Percentiles rank a stretch among this genome's conserved stretches.
Evolutionary conservation across 345 rosid genomes (phyloP).

Genomic region (Rhizophora mangle): DNA sequence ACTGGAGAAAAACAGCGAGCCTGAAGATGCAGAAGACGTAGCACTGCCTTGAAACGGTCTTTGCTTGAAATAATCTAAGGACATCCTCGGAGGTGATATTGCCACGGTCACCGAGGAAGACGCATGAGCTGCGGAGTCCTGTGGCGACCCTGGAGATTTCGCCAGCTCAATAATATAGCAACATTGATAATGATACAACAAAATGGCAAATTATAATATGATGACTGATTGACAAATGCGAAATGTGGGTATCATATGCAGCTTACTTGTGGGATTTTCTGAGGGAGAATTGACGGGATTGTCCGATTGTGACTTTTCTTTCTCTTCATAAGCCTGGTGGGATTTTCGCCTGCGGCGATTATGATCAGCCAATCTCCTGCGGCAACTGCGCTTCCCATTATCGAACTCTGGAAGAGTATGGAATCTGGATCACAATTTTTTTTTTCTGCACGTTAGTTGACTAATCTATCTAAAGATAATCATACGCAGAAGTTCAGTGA

Average conservation of each 20-base stretch:
- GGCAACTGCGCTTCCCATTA: slow-evolving; percentile 96
- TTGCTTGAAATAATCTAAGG: slow-evolving; percentile 77
- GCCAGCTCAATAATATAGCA: neutral
- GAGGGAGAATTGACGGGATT: slow-evolving; percentile 32
- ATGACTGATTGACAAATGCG: neutral
- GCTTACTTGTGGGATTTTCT: slow-evolving; percentile 42
- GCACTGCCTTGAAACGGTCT: slow-evolving; percentile 44
- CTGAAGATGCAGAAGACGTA: slow-evolving; percentile 60
- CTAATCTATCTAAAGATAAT: neutral
- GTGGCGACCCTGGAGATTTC: slow-evolving; percentile 42
- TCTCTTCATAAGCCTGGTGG: slow-evolving; percentile 43
- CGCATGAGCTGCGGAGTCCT: slow-evolving; percentile 56
- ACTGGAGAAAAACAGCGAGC: slow-evolving; percentile 66
- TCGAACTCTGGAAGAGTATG: slow-evolving; percentile 90
- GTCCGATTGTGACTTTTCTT: slow-evolving; percentile 35
- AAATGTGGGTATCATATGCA: neutral
- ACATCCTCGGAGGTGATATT: slow-evolving; percentile 63
- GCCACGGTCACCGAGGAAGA: slow-evolving; percentile 58
- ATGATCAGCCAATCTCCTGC: slow-evolving; percentile 93
- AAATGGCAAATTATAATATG: too few relatives aligned
- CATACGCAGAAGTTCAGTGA: too few relatives aligned
- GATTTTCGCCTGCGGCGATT: slow-evolving; percentile 91
- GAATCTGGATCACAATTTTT: slow-evolving; percentile 45
- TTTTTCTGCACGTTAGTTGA: neutral
- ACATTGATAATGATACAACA: neutral